Conservation (phyloP, 2,329 filamentous ascomycete species). For the Huntiella decipiens region DNA sequence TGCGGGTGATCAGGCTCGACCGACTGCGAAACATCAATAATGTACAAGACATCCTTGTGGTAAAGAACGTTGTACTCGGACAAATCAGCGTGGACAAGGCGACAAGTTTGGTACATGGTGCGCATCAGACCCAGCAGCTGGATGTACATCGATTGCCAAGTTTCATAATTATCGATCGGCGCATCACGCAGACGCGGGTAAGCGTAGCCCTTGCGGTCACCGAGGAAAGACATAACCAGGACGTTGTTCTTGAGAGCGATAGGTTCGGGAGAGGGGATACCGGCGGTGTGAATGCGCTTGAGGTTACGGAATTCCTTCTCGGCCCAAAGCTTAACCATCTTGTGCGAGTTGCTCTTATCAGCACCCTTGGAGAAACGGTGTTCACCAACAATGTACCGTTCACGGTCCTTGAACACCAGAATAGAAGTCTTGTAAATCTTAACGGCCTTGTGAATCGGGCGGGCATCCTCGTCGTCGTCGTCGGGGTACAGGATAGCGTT, state of each 20-base stretch:
- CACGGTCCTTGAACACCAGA: slow-evolving; percentile 90
- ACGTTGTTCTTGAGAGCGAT: slow-evolving; percentile 84
- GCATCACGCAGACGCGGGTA: slow-evolving; percentile 81
- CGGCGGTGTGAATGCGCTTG: slow-evolving; percentile 61
- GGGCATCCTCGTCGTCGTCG: slow-evolving; percentile 31
- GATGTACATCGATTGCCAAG: slow-evolving; percentile 63
- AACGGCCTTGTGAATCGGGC: slow-evolving; percentile 60
- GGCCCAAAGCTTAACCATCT: slow-evolving; percentile 97
- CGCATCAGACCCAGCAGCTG: slow-evolving; percentile 80
- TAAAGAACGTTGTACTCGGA: slow-evolving; percentile 98
- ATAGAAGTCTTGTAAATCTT: slow-evolving; percentile 99
- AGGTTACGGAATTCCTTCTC: slow-evolving; percentile 97
- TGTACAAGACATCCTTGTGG: slow-evolving; percentile 61
- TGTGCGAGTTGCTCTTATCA: slow-evolving; percentile 84
- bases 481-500: slow-evolving; percentile 52
- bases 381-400: slow-evolving; percentile 89
- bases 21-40: slow-evolving; percentile 95
- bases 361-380: slow-evolving; percentile 79
- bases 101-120: slow-evolving; percentile 78
- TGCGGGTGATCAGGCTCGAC: slow-evolving; percentile 93
- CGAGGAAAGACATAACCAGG: slow-evolving; percentile 83
- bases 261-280: slow-evolving; percentile 80
- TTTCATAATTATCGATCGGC: slow-evolving; percentile 50
- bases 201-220: slow-evolving; percentile 68
- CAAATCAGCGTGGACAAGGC: slow-evolving; percentile 83